Evolutionary conservation across 768 basidiomycete species (phyloP).

Genomic region (Sporobolomyces phaffii): DNA sequence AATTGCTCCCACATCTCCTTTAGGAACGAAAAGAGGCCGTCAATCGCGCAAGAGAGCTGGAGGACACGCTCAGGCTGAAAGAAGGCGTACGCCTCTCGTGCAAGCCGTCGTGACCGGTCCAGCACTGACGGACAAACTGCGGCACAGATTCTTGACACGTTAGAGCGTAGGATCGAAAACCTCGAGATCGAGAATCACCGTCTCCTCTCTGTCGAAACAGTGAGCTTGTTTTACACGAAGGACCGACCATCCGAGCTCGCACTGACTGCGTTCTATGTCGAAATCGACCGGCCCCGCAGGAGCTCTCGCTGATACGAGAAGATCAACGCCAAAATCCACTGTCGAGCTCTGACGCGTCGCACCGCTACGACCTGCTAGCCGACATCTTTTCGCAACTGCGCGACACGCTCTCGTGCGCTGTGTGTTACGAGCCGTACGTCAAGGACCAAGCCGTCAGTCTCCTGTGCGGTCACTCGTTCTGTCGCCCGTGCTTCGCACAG

Average conservation of each 20-base stretch:
- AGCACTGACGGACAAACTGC: too few species aligned
- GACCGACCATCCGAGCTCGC: too few species aligned
- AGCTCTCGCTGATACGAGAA: background rate
- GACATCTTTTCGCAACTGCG: slow-evolving; percentile 2
- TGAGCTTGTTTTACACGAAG: too few species aligned
- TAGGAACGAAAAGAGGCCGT: slow-evolving; percentile 16
- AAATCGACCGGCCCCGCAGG: background rate
- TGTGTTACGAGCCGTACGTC: slow-evolving; percentile 25
- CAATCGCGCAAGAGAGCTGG: slow-evolving; percentile 17
- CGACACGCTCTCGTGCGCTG: slow-evolving; percentile 20
- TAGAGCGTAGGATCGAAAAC: background rate
- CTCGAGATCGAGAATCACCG: slow-evolving; percentile 8
- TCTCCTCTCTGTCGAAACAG: slow-evolving; percentile 10
- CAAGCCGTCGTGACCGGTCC: background rate
- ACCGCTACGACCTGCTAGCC: slow-evolving; percentile 13
- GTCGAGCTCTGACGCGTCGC: background rate
- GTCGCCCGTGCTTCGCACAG: background rate
- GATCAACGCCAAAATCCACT: slow-evolving; percentile 16
- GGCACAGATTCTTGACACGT: slow-evolving; percentile 18
- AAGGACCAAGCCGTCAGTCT: background rate
- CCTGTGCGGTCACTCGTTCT: slow-evolving; percentile 31
- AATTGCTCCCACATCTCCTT: background rate
- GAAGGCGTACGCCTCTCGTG: background rate
- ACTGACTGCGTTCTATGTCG: background rate
- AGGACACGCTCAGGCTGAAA: slow-evolving; percentile 8